Percentiles rank a stretch among this genome's conserved stretches.
Conservation (phyloP, 768 basidiomycete genomes). For the Rhodotorula babjevae region DNA sequence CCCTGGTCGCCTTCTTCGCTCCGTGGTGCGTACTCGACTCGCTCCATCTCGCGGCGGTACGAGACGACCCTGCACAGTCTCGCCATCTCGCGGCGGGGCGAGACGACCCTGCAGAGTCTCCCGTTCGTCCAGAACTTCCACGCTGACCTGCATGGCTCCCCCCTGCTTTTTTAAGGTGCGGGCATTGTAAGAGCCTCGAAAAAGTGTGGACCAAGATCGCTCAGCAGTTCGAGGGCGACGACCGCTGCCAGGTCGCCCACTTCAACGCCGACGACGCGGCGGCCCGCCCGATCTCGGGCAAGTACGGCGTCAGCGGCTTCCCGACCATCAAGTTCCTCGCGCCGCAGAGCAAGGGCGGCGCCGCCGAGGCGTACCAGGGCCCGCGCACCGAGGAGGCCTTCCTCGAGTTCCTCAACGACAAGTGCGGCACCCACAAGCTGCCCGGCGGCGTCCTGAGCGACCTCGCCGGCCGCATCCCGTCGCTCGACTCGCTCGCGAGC, state of each 20-base stretch:
- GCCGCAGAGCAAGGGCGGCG: slow-evolving; percentile 22
- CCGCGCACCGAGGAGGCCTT: slow-evolving; percentile 71
- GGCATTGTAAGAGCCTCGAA: slow-evolving; percentile 69
- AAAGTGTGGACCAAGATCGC: slow-evolving; percentile 47
- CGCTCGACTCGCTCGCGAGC: slow-evolving; percentile 71
- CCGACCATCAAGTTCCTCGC: slow-evolving; percentile 72
- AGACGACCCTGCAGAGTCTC: too few species aligned
- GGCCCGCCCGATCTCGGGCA: slow-evolving; percentile 38
- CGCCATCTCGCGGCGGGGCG: too few species aligned
- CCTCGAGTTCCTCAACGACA: slow-evolving; percentile 72
- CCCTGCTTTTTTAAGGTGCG: too few species aligned
- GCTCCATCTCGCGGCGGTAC: too few species aligned
- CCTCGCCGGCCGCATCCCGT: slow-evolving; percentile 67
- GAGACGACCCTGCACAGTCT: too few species aligned
- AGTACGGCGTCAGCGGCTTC: slow-evolving; percentile 72
- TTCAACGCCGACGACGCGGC: slow-evolving; percentile 74
- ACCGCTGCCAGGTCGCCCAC: slow-evolving; percentile 79
- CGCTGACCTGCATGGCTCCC: too few species aligned
- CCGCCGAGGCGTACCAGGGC: slow-evolving; percentile 62
- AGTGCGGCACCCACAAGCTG: slow-evolving; percentile 78
- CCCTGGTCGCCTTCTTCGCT: slow-evolving; percentile 49
- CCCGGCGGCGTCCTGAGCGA: slow-evolving; percentile 75
- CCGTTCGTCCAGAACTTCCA: too few species aligned
- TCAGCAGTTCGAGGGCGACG: slow-evolving; percentile 68
- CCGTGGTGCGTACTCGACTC: slow-evolving; percentile 48